phyloP scores from a whole-genome alignment of 129 eudicot genomes.

The Flaveria bidentis region DNA sequence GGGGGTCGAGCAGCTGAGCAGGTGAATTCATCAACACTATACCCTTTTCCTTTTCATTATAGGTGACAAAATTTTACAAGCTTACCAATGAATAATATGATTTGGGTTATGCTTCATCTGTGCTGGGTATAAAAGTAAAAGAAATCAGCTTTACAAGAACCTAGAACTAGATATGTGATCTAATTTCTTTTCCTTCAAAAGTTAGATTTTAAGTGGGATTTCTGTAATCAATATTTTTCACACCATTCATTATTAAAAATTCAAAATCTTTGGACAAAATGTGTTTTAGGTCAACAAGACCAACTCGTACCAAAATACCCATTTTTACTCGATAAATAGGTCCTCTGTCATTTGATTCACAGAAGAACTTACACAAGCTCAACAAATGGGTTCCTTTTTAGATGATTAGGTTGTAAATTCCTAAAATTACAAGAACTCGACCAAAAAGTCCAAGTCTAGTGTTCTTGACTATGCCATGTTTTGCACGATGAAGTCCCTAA shows the following conservation, averaged over 20 bases:
- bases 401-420: neutral
- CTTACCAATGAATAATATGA: neutral
- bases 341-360: neutral
- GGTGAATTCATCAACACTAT: conserved; percentile 39
- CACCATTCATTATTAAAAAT: neutral
- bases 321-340: neutral
- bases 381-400: neutral
- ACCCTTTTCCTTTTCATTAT: neutral
- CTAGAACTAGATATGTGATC: no score
- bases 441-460: neutral
- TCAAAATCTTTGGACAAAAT: neutral
- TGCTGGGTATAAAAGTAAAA: neutral
- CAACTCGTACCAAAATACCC: neutral
- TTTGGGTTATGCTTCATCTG: neutral
- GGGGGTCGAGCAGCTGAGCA: conserved; percentile 95
- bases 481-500: neutral
- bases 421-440: neutral
- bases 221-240: neutral
- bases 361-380: neutral
- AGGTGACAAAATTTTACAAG: neutral
- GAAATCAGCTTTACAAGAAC: neutral
- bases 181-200: no score
- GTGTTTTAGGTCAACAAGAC: neutral
- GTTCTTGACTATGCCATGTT: neutral
- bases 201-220: neutral